Evolutionary conservation across 169 alveolate genomes (phyloP).

Genomic region (Eimeria maxima): DNA sequence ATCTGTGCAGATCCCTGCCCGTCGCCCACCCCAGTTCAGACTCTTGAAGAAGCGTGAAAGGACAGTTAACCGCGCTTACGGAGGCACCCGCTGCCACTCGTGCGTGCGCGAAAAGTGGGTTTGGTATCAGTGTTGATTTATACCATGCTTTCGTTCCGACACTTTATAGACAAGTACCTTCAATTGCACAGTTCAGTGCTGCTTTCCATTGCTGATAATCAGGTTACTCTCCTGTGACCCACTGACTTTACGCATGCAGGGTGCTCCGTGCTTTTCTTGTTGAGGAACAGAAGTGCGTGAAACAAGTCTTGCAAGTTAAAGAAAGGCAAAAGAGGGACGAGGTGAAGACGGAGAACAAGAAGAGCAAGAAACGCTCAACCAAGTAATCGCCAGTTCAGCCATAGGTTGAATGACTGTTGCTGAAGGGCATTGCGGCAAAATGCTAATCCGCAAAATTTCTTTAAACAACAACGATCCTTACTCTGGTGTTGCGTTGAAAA

Average conservation of each 20-base stretch:
- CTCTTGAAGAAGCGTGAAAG: conserved; percentile 81
- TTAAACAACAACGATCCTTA: background rate
- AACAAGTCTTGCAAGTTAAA: conserved; percentile 89
- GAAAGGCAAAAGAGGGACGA: conserved; percentile 89
- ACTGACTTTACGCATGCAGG: conserved; percentile 81
- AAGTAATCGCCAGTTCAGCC: conserved; percentile 43
- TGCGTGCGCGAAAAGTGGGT: conserved; percentile 85
- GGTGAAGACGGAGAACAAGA: conserved; percentile 85
- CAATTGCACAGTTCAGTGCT: too few relatives aligned
- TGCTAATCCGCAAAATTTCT: background rate
- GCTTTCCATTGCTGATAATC: background rate
- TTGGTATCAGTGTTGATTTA: background rate
- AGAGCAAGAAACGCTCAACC: conserved; percentile 77
- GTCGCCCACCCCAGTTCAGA: conserved; percentile 88
- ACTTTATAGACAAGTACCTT: too few relatives aligned
- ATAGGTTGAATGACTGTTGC: conserved; percentile 3
- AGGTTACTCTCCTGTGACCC: background rate
- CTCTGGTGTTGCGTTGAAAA: background rate
- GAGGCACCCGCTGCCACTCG: conserved; percentile 84
- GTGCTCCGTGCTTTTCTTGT: conserved; percentile 95
- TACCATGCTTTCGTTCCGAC: too few relatives aligned
- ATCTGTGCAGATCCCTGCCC: conserved; percentile 86
- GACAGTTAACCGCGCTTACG: conserved; percentile 84
- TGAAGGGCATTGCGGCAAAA: background rate
- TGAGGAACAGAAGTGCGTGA: conserved; percentile 95